A percentile compares a stretch with the other conserved stretches of the same genome.
phyloP scores from a whole-genome alignment of 306 rosid genomes.

The Trichosanthes cucumerina region DNA sequence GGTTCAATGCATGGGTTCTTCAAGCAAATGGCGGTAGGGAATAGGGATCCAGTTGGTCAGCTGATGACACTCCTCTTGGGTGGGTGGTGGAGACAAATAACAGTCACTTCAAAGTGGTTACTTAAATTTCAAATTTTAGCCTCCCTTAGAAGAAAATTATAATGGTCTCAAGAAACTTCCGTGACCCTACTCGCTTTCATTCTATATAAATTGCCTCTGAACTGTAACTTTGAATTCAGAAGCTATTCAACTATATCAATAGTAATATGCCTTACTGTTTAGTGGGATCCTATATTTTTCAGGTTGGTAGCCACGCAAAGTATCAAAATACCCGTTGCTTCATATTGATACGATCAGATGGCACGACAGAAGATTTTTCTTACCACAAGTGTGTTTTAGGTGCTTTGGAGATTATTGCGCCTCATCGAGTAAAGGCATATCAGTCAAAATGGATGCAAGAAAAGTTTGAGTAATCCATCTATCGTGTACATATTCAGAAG shows the following conservation, averaged over 20 bases:
- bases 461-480: constrained; percentile 10
- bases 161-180: no score
- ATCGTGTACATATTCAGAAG: constrained; percentile 5
- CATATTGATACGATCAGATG: constrained; percentile 49
- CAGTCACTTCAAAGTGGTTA: neutral
- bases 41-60: neutral
- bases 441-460: constrained; percentile 25
- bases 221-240: neutral
- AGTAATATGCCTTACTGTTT: neutral
- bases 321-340: constrained; percentile 54
- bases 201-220: neutral
- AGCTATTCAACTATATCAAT: neutral
- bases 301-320: constrained; percentile 65
- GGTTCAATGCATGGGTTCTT: neutral
- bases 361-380: constrained; percentile 67
- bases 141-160: neutral
- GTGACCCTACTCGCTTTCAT: neutral
- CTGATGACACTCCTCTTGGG: neutral
- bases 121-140: neutral
- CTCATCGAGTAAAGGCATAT: constrained; percentile 37
- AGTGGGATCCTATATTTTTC: constrained; percentile 1
- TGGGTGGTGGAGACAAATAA: neutral
- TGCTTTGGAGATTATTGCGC: constrained; percentile 60
- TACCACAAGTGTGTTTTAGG: constrained; percentile 65
- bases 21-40: neutral